A percentile compares a stretch with the other conserved stretches of the same genome.
Conservation (phyloP, 139 green algal species). For the Chloropicon primus region DNA sequence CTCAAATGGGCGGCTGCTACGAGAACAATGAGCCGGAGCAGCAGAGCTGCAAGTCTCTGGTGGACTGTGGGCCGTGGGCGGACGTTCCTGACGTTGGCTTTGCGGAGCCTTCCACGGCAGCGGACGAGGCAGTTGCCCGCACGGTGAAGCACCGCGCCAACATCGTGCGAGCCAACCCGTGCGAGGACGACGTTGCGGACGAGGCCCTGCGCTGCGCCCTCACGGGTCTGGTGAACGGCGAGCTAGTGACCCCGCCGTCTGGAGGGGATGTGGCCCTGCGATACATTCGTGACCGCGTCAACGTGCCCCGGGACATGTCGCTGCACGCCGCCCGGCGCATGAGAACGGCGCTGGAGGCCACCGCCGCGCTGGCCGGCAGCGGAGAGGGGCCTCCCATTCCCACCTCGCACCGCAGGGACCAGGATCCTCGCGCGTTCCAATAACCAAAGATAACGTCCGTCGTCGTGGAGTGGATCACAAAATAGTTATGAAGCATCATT, state of each 20-base stretch:
- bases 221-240: constrained; percentile 4
- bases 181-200: background rate
- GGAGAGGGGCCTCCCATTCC: background rate
- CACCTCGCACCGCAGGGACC: background rate
- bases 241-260: constrained; percentile 13
- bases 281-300: constrained; percentile 70
- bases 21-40: background rate
- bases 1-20: constrained; percentile 64
- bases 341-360: background rate
- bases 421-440: background rate
- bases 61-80: constrained; percentile 29
- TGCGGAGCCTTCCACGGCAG: background rate
- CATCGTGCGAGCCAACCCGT: constrained; percentile 43
- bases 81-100: background rate
- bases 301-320: constrained; percentile 71
- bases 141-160: constrained; percentile 4
- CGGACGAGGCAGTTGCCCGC: background rate
- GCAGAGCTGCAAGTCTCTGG: constrained; percentile 32
- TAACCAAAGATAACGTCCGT: no score
- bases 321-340: constrained; percentile 71
- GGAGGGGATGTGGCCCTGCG: constrained; percentile 10
- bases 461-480: no score
- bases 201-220: constrained; percentile 1
- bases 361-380: background rate
- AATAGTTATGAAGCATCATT: no score